These are phyloP conservation scores for Mycosphaerella sp. DNA, from an alignment of 2,329 filamentous ascomycete species.

Conservation along the genomic window DNA sequence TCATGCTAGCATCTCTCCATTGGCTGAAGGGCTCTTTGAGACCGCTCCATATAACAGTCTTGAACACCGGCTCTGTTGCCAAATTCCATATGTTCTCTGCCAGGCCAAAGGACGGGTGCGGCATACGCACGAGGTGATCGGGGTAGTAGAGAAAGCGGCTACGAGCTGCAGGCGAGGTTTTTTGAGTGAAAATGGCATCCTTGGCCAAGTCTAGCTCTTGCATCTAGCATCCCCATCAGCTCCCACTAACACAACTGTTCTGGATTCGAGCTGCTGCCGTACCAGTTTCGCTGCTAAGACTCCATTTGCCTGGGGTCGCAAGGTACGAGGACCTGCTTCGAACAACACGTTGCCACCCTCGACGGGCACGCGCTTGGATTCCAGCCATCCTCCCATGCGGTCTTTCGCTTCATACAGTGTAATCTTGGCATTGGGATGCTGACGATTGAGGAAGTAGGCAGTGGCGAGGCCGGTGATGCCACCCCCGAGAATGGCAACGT, in stretches of 20 bases:
- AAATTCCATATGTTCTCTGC: constrained; percentile 27
- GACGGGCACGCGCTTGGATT: constrained; percentile 58
- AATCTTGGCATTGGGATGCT: constrained; percentile 63
- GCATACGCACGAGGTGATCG: constrained; percentile 66
- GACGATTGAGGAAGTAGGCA: constrained; percentile 68
- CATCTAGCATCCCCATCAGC: constrained; percentile 43
- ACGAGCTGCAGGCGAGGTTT: constrained; percentile 46
- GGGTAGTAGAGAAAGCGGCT: constrained; percentile 86
- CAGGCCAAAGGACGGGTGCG: constrained; percentile 39
- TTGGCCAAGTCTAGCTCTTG: constrained; percentile 51
- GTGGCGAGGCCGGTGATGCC: constrained; percentile 76
- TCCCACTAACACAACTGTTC: constrained; percentile 13
- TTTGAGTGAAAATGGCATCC: constrained; percentile 51
- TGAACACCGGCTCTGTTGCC: constrained; percentile 51
- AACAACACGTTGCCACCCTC: constrained; percentile 63
- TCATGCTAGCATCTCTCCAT: constrained; percentile 33
- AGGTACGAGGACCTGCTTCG: constrained; percentile 75
- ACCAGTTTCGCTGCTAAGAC: constrained; percentile 67
- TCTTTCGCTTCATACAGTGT: constrained; percentile 71
- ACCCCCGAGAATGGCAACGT: constrained; percentile 67
- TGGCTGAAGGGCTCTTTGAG: constrained; percentile 32
- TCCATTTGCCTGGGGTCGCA: constrained; percentile 57
- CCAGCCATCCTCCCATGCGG: constrained; percentile 77
- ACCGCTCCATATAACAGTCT: constrained; percentile 39
- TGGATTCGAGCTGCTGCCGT: constrained; percentile 28